Base-by-base conservation (phyloP, 257 asterid genomes). In the Oldenlandia corymbosa region DNA sequence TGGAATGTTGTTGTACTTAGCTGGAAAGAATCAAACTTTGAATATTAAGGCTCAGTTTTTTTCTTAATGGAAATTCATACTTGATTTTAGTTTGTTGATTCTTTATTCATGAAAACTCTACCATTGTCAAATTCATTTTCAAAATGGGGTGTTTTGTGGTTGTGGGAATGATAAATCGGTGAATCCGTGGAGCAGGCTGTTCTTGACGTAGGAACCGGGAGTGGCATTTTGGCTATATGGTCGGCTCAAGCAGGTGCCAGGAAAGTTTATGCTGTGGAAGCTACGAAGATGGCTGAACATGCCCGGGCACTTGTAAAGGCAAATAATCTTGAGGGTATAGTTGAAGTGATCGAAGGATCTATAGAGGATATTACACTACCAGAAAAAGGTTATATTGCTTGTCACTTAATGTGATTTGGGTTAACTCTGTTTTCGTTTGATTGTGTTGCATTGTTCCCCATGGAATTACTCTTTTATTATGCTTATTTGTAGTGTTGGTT, bases 221-320 rank as follows among this genome's bases (percentile, higher is more conserved):
- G 99, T 14, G 99, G 99, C 42, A 93, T 93, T 65, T 84, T 93
- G 55, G 99, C 99, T 60, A 83, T 87, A 77, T 93, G 99, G 99
- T 93, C 95, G 48, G 99, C 97, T 20, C 99, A 85, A 75, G 97
- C 97, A 31, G 99, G 99, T 67, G 99, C 99, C 10, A 81, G 87
- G 73, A 93, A 93, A 78, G 99, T 93, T 18, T 93, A 90, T 55
- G 99, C 99, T 3, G 97, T 90, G 4, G 99, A 93, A 84, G 99
- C 99, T 67, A 90, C 99, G 34, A 90, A 93, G 80, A 93, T 90
- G 99, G 87, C 97, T 1, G 94, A 81, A 17, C 95, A 87, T 62
- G 97, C 99, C 1, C 75, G 83, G 28, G 78, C 78, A 65, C 96
- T 93, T 70, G 89, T 86, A 47, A 79, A 76, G 73, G 84, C 94